Base-by-base conservation (phyloP, 106 monocot species). In the Phalaenopsis aphrodite region DNA sequence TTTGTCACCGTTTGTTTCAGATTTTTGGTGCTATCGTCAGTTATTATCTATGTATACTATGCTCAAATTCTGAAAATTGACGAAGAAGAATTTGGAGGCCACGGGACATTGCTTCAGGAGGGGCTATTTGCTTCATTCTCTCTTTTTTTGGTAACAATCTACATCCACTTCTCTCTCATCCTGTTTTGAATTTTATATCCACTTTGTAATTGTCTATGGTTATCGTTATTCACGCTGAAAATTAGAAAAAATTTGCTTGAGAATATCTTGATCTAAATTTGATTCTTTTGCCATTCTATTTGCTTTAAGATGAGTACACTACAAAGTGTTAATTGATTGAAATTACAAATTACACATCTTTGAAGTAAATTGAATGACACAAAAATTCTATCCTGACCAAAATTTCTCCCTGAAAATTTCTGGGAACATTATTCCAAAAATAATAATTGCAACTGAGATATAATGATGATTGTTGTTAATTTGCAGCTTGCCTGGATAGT, bases 401-500 rank as follows among this genome's bases (percentile, higher is more conserved):
- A 49, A 49, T 52, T 66, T 48, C 55, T 38, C 42, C 69, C 24
- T 49, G 9, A 49, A 49, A 49, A 49, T 4, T 49, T 49, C 49
- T 49, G 49, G 8, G 10, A 49, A 49, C 49, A 12, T 52, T 52
- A 15, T 52, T 52, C 0, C 52, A 43, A 43, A 43, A 43, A 43
- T 43, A n/a, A n/a, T n/a, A 43, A 43, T 43, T 43, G 43, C 2
- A 2, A 52, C 11, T 52, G 52, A 52, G 52, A 52, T 12, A 52
- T 52, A 15, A 52, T 52, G 15, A n/a, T n/a, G n/a, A 52, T 23
- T 71, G 56, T 8, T 83, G 69, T 77, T 46, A 61, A 45, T 45
- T 65, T 87, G 94, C 94, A 97, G 96, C 94, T 99, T 43, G 84
- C 88, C 5, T 99, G 98, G 98, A 94, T 93, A 85, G 78, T 99